These are phyloP conservation scores for Naematelia aurantialba DNA, from an alignment of 768 basidiomycete genomes.

Conservation along the genomic window DNA sequence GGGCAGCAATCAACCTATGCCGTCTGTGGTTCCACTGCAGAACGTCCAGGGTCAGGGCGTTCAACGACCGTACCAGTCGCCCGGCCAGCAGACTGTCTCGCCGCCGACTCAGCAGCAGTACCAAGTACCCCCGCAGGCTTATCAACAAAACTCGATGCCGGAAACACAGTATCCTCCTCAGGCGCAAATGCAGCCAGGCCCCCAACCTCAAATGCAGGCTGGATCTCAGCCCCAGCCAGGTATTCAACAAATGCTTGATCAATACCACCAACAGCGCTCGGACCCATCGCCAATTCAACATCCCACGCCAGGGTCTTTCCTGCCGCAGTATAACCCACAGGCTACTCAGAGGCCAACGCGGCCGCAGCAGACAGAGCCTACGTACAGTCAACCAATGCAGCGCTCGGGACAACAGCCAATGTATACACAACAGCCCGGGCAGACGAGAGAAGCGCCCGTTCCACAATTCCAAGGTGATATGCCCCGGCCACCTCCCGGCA, in stretches of 20 bases:
- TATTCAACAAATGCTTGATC: not conserved
- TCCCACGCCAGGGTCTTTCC: too few species aligned
- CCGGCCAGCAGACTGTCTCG: not conserved
- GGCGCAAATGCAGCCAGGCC: not conserved
- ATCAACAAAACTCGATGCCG: too few species aligned
- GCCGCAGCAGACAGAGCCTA: not conserved
- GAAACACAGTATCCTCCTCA: too few species aligned
- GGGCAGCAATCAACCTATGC: constrained; percentile 6
- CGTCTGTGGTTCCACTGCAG: not conserved
- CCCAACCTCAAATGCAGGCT: not conserved
- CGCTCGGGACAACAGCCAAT: constrained; percentile 5
- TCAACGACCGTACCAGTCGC: not conserved
- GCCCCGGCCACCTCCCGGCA: constrained; percentile 10
- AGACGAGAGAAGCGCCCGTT: constrained; percentile 2
- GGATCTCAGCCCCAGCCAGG: not conserved
- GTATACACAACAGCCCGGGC: constrained; percentile 2
- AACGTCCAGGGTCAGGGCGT: not conserved
- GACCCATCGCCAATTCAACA: not conserved
- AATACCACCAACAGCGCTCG: not conserved
- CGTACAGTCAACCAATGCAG: constrained; percentile 3
- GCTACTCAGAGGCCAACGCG: not conserved
- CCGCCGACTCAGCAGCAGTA: constrained; percentile 1
- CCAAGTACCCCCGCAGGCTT: not conserved
- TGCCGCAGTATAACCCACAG: not conserved
- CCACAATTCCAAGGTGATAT: not conserved